phyloP scores from a whole-genome alignment of 441 rosid species.

The Gossypium gossypioides region DNA sequence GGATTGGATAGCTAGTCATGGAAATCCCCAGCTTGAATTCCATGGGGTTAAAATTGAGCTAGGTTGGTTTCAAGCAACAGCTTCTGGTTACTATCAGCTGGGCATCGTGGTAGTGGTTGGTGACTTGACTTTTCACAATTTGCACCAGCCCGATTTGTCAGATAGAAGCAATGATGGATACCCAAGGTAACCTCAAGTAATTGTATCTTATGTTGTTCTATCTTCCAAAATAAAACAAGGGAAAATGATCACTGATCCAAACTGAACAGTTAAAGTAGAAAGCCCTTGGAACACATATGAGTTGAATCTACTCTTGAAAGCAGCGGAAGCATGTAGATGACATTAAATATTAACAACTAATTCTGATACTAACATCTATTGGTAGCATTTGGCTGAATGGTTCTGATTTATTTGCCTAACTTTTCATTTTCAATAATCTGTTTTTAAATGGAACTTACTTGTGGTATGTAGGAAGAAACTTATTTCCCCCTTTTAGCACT shows the following conservation, averaged over 20 bases:
- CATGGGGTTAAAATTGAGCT: constrained; percentile 82
- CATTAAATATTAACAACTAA: neutral
- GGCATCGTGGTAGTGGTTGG: constrained; percentile 79
- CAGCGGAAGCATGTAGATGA: neutral
- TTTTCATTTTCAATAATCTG: neutral
- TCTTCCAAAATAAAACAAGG: neutral
- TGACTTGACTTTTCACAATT: constrained; percentile 39
- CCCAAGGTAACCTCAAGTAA: constrained; percentile 42
- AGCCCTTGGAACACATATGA: neutral
- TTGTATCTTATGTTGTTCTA: neutral
- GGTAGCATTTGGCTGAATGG: neutral
- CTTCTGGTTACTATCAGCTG: constrained; percentile 94
- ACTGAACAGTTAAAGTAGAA: neutral
- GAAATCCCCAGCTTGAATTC: constrained; percentile 84
- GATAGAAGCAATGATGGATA: constrained; percentile 40
- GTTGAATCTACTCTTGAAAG: neutral
- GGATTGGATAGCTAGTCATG: constrained; percentile 82
- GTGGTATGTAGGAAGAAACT: neutral
- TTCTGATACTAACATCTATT: neutral
- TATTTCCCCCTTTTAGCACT: neutral
- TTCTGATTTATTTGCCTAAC: neutral
- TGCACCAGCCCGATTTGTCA: constrained; percentile 35
- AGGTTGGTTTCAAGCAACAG: constrained; percentile 98
- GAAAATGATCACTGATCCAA: constrained; percentile 1
- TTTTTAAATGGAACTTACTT: neutral